These are phyloP conservation scores for Borealophlyctis nickersoniae DNA, from an alignment of 192 early-diverging fungal genomes.

Conservation along the genomic window DNA sequence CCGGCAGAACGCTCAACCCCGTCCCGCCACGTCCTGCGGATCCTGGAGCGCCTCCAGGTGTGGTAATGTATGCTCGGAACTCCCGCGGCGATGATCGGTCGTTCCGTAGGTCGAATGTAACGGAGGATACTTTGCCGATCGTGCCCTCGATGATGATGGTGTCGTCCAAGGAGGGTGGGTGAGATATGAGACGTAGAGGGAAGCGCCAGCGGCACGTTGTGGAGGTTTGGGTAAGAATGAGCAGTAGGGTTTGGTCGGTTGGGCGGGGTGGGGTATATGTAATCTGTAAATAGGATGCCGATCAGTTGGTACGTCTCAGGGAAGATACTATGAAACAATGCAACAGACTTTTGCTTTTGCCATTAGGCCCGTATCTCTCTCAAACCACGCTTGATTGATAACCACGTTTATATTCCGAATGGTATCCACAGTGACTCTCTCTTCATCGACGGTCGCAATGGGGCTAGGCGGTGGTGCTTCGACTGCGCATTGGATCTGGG, in stretches of 20 bases:
- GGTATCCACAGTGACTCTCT: too few relatives aligned
- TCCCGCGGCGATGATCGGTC: constrained; percentile 7
- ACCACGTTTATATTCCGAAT: too few relatives aligned
- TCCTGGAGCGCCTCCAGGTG: constrained; percentile 1
- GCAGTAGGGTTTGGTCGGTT: constrained; percentile 13
- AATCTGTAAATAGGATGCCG: constrained; percentile 29
- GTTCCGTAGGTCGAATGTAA: constrained; percentile 45
- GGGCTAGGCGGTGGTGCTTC: background rate
- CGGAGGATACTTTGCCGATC: constrained; percentile 41
- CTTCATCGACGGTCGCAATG: background rate
- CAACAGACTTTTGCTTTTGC: too few relatives aligned
- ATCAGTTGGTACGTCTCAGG: too few relatives aligned
- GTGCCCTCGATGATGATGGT: constrained; percentile 49
- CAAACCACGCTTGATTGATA: too few relatives aligned
- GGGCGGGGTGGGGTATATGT: constrained; percentile 34
- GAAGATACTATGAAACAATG: too few relatives aligned
- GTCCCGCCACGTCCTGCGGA: constrained; percentile 6
- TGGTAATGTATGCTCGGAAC: constrained; percentile 44
- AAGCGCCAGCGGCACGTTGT: constrained; percentile 34
- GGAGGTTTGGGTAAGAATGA: constrained; percentile 34
- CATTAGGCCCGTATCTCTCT: too few relatives aligned
- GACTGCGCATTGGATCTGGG: background rate
- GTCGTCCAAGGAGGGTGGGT: constrained; percentile 45
- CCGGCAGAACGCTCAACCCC: constrained; percentile 41
- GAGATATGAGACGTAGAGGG: constrained; percentile 36